Base-by-base conservation (phyloP, 768 basidiomycete species). In the Mycena belliarum region DNA sequence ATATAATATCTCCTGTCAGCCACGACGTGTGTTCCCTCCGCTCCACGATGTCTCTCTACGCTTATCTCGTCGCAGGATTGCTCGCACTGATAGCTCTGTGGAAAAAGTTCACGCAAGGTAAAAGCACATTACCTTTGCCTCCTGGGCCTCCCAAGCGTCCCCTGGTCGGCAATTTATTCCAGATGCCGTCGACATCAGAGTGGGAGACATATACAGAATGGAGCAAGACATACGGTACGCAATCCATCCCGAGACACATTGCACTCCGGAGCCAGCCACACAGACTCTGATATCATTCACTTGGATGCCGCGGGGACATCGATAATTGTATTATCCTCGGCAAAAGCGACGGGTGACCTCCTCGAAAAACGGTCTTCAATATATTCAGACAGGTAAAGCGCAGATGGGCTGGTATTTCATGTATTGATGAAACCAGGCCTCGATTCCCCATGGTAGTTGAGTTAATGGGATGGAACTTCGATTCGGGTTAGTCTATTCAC, bases 61-160 rank as follows among this genome's bases (percentile, higher is more conserved):
- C 23, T 21, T 41, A 41, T 23, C 23, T 23, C 23, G 40, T 23
- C 23, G 40, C 20, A 41, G 16, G 29, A 26, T 45, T 35, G 1
- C 4, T 48, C 16, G 7, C 25, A 20, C 16, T 41, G 23, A 8
- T 24, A 11, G 53, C 44, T 26, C 21, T 41, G 20, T 41, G 40
- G 40, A 41, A 20, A 21, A 12, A 21, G n/a, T 41, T 10, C 10
- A 11, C 40, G 20, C 3, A 23, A 23, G 10, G 21, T 12, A 45
- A 37, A 18, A n/a, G 42, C 35, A 54, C 21, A 16, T 16, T 54
- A 18, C 52, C 52, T 3, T 18, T 54, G 23, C 52, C 52, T 3
- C 72, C 74, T n/a, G 76, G 80, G 9, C 80, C 80, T 4, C 72
- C 67, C 40, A 73, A 73, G 29, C 63, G 76, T 15, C 80, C 80